These are phyloP conservation scores for Hanseniaspora lindneri DNA, from an alignment of 805 yeast genomes.

Conservation along the genomic window DNA sequence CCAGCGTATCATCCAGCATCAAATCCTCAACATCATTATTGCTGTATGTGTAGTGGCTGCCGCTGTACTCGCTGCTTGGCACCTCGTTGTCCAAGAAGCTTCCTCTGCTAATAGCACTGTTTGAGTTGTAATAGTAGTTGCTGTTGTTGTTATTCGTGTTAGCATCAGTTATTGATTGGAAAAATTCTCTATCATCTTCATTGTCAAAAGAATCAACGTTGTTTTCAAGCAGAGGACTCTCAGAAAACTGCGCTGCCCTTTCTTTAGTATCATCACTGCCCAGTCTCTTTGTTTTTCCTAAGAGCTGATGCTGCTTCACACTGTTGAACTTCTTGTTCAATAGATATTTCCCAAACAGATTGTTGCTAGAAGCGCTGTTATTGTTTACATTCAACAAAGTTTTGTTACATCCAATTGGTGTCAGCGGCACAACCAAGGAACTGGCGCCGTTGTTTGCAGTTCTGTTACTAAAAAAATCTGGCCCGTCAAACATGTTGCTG, in stretches of 20 bases:
- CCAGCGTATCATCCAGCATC: conserved; percentile 4
- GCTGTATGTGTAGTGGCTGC: not conserved
- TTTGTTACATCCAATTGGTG: conserved; percentile 16
- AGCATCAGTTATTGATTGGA: not conserved
- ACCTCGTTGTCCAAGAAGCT: conserved; percentile 1
- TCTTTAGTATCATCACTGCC: not conserved
- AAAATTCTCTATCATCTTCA: conserved; percentile 4
- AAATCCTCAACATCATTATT: conserved; percentile 10
- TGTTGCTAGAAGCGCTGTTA: not conserved
- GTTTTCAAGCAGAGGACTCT: not conserved
- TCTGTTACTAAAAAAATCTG: not conserved
- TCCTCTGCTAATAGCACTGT: conserved; percentile 14
- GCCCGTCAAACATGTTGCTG: not conserved
- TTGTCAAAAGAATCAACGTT: conserved; percentile 9
- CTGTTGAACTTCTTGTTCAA: conserved; percentile 9
- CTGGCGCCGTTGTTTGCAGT: not conserved
- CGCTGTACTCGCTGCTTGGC: not conserved
- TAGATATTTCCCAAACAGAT: conserved; percentile 13
- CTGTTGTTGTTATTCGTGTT: not conserved
- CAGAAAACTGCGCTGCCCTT: not conserved
- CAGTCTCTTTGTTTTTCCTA: not conserved
- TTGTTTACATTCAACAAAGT: not conserved
- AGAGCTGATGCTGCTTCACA: not conserved
- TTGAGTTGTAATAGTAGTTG: conserved; percentile 10
- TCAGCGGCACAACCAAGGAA: conserved; percentile 11